Base-by-base conservation (phyloP, 2,329 filamentous ascomycete genomes). In the Ophiostoma triangulosporum region DNA sequence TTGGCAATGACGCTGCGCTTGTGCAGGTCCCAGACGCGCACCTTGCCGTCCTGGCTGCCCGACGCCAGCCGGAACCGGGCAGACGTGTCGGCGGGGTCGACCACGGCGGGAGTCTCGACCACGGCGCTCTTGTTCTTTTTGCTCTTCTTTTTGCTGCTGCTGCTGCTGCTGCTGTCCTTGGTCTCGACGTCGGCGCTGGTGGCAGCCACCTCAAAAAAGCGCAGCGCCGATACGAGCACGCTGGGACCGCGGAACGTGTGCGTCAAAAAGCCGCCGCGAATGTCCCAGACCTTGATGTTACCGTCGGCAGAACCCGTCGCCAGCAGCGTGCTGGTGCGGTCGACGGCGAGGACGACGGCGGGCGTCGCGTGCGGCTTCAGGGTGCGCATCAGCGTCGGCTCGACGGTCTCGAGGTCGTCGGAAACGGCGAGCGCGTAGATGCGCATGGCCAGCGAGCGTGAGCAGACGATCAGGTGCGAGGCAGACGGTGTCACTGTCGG, bases 241-340 rank as follows among this genome's bases (percentile, higher is more conserved):
- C 89, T 89, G 54, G 95, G 91, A 1, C 90, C 90, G 60, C 91
- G 86, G 68, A 98, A 95, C 0, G 88, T 95, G 68, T 98, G 93
- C 27, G 94, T 98, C 31, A 89, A 82, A 67, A 86, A 97, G 22
- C 93, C 93, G 45, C 84, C 88, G 50, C 77, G 75, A 56, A 98
- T 88, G 68, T 98, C 93, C 91, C 91, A 98, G 51, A 98, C 84
- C 68, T 98, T 98, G 62, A 97, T 87, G 1, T 86, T 80, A 24
- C 93, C 93, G 64, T 98, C 93, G 3, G 93, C 90, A 49, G 87
- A 88, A 58, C 94, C 93, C 15, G 91, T 97, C 15, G 90, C 93
- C 43, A 98, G 75, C 12, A 98, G 73, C 2, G 91, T 95, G 63
- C 90, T 86, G 1, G 90, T 95, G 52, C 80, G 77, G 66, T 98